These are phyloP conservation scores for Thinopyrum elongatum DNA, from an alignment of 176 grass and related monocot genomes.

Conservation along the genomic window DNA sequence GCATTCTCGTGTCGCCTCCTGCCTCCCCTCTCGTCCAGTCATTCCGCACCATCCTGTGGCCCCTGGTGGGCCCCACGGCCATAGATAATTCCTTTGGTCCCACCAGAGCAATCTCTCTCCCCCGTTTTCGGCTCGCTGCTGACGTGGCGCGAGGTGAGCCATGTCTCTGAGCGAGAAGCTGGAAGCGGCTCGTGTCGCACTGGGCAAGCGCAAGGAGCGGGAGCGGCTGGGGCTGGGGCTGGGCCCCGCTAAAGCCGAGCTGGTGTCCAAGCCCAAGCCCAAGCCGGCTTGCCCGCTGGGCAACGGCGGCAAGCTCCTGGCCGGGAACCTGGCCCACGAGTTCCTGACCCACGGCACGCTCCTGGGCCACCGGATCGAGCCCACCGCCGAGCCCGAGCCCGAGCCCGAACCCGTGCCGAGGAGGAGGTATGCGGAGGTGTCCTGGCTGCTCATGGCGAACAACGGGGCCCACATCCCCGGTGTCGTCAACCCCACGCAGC, in stretches of 20 bases:
- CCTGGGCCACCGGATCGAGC: conserved; percentile 44
- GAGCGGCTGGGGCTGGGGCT: conserved; percentile 1
- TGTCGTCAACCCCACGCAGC: conserved; percentile 84
- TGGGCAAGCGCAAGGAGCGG: conserved; percentile 69
- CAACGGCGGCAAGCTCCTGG: conserved; percentile 47
- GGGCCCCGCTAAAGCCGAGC: conserved; percentile 31
- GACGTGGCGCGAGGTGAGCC: conserved; percentile 38
- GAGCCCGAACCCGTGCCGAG: conserved; percentile 31
- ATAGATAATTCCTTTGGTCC: no score
- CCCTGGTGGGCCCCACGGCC: conserved; percentile 26
- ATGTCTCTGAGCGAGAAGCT: conserved; percentile 60
- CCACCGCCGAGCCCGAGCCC: neutral
- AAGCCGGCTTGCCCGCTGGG: neutral
- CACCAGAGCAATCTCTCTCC: neutral
- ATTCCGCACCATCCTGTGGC: neutral
- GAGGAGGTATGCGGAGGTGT: conserved; percentile 45
- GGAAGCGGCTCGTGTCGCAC: conserved; percentile 49
- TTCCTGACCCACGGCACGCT: conserved; percentile 65
- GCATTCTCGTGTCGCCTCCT: neutral
- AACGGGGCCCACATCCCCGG: conserved; percentile 53
- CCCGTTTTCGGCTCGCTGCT: neutral
- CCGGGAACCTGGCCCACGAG: conserved; percentile 79
- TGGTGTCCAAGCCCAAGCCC: neutral
- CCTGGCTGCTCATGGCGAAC: conserved; percentile 43
- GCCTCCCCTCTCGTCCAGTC: neutral